Base-by-base conservation (phyloP, 352 stramenopile genomes). In the Phytophthora pisi region DNA sequence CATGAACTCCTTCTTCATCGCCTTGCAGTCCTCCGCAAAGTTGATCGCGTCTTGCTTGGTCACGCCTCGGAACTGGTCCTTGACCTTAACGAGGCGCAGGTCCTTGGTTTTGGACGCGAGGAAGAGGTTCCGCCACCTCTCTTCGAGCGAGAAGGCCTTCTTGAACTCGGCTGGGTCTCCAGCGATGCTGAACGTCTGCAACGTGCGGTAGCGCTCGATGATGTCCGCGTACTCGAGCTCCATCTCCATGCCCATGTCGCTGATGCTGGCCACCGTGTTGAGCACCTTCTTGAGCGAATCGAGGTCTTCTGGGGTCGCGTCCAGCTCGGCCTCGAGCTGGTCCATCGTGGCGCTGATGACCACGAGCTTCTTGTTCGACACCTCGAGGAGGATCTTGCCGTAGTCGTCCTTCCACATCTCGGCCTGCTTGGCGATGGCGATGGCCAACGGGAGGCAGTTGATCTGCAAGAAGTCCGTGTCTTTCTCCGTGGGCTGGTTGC, bases 321-420 rank as follows among this genome's bases (percentile, higher is more conserved):
- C 80, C 2, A 98, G 78, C 52, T 98, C 88, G 5, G 55, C 61
- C 56, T 96, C 79, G 2, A 98, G 73, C 36, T 91, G 71, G 8
- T 94, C 85, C 70, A 96, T 96, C 4, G 90, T 93, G 0, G 74
- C 53, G 26, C 57, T 84, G 51, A 97, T 84, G 0, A 76, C 64
- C 2, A 86, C 23, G n/a, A 98, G 72, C 30, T 97, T 90, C 54
- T 89, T 89, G 50, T 78, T 92, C 3, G 95, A 97, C 2, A 96
- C 79, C 18, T 97, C 87, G 23, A 92, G 85, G 11, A 99, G 59
- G 13, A 98, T 92, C 30, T 93, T 89, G 3, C 93, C 96, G 43
- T 98, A 98, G 69, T 98, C 92, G 40, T 93, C 82, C 62, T 97
- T 97, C 95, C 95, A 98, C 79, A 97, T 88, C 52, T 97, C 88